Conservation (phyloP, 78 protist genomes). For the Cavenderia fasciculata region DNA sequence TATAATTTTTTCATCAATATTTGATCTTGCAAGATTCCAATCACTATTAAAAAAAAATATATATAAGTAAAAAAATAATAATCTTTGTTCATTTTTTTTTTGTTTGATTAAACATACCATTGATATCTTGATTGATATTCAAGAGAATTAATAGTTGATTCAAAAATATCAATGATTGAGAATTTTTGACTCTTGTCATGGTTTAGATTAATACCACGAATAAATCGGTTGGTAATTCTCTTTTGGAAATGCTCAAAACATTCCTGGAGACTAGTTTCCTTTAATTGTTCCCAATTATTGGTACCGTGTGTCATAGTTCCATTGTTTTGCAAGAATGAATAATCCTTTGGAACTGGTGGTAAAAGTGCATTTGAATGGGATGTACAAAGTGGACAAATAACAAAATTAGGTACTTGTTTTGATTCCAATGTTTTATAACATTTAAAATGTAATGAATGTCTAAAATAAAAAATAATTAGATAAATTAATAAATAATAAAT, state of each 20-base stretch:
- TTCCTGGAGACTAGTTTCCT: background rate
- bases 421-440: slow-evolving; percentile 26
- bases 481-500: too few relatives aligned
- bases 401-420: background rate
- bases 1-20: background rate
- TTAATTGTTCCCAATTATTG: background rate
- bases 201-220: too few relatives aligned
- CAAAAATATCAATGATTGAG: too few relatives aligned
- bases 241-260: background rate
- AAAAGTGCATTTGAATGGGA: slow-evolving; percentile 3
- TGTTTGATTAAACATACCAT: too few relatives aligned
- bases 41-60: too few relatives aligned
- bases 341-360: background rate
- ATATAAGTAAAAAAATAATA: too few relatives aligned
- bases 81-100: too few relatives aligned
- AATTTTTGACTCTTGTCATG: too few relatives aligned
- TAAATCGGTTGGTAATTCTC: background rate
- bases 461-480: too few relatives aligned
- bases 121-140: too few relatives aligned
- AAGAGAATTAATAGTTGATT: too few relatives aligned
- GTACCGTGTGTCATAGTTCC: background rate
- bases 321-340: background rate
- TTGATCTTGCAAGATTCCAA: too few relatives aligned
- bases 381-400: slow-evolving; percentile 10
- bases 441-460: background rate